Base-by-base conservation (phyloP, 805 yeast genomes). In the Saccharomycopsis sp. region DNA sequence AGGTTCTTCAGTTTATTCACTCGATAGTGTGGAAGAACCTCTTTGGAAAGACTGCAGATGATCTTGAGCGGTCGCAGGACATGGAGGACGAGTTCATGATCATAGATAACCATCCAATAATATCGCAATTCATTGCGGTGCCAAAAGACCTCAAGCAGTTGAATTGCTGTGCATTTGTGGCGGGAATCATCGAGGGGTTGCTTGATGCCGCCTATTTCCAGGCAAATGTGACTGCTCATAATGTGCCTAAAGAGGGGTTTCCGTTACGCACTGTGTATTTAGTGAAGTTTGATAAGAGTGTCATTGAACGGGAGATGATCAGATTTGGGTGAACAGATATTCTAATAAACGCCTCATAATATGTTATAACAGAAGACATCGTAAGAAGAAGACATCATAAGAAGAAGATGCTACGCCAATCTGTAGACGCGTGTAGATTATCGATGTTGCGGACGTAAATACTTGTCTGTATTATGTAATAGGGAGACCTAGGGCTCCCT, bases 111-210 rank as follows among this genome's bases (percentile, higher is more conserved):
- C 69, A 76, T 14, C 97, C 97, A 3, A 65, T 87, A 52, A 75
- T 89, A 47, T 78, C 88, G n/a, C 81, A 80, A 64, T 90, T 78
- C 67, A 82, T 90, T 9, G 82, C 88, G 34, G 85, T 87, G 2
- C 97, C 97, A 1, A 82, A 81, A 64, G 96, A 90, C 63, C 83
- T 86, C 67, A 84, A 87, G 9, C 84, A 84, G 62, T 76, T 89
- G 66, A 88, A 87, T 67, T 87, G 94, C 67, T 84, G 86, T 15
- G 92, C 96, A 0, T 88, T 87, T 67, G 81, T 85, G 1, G 96
- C 96, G 0, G 97, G 97, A 0, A 78, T 90, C 15, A 78, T 89
- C 47, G 96, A 90, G 69, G 96, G 96, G 0, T 84, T 89, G 1
- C 73, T 90, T 59, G 94, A 87, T 65, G 76, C 86, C 2, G 76